These are phyloP conservation scores for Yamadazyma aaseri DNA, from an alignment of 1,139 yeast species.

Conservation along the genomic window DNA sequence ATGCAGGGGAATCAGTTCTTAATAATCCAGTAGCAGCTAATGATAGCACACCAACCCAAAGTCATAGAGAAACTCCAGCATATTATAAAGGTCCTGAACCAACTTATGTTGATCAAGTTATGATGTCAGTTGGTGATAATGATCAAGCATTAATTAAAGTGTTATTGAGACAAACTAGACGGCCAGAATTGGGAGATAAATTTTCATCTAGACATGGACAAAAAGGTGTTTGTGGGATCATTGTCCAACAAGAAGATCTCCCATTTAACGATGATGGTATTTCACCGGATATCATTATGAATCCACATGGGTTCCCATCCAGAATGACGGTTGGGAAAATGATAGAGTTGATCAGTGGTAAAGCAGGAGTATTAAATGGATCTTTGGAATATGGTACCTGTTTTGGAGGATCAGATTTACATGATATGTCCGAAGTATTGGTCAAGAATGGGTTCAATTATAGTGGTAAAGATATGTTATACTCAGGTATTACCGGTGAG, in stretches of 20 bases:
- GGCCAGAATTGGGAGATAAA: slow-evolving; percentile 98
- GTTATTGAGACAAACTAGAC: slow-evolving; percentile 87
- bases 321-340: slow-evolving; percentile 99
- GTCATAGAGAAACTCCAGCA: slow-evolving; percentile 88
- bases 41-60: slow-evolving; percentile 40
- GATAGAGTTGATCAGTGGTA: slow-evolving; percentile 95
- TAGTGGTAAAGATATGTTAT: slow-evolving; percentile 96
- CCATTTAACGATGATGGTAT: slow-evolving; percentile 93
- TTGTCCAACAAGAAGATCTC: slow-evolving; percentile 93
- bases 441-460: slow-evolving; percentile 91
- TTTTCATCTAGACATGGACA: slow-evolving; percentile 97
- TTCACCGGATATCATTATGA: slow-evolving; percentile 94
- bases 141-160: slow-evolving; percentile 95
- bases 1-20: slow-evolving; percentile 74
- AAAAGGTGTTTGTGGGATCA: slow-evolving; percentile 98
- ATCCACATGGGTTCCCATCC: slow-evolving; percentile 99
- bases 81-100: slow-evolving; percentile 94
- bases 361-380: slow-evolving; percentile 95
- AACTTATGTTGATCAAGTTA: slow-evolving; percentile 91
- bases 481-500: slow-evolving; percentile 98
- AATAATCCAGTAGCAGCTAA: slow-evolving; percentile 16
- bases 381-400: slow-evolving; percentile 94
- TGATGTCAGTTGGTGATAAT: slow-evolving; percentile 94
- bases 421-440: slow-evolving; percentile 91
- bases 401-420: slow-evolving; percentile 93